A percentile compares a stretch with the other conserved stretches of the same genome.
Conservation (phyloP, 148 eudicot species). For the Polygonum aviculare region DNA sequence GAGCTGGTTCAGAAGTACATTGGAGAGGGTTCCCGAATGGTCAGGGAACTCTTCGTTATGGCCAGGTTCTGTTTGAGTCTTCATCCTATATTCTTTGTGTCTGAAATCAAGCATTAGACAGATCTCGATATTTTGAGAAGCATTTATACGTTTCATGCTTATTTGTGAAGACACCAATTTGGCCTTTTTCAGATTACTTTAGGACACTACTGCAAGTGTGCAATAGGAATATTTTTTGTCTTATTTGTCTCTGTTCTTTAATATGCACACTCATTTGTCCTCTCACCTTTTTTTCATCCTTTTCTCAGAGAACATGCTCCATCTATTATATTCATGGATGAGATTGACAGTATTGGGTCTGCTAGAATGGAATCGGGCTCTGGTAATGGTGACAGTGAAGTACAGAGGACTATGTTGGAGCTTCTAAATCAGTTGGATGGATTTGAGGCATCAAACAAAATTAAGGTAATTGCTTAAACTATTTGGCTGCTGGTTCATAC, state of each 20-base stretch:
- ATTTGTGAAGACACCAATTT: neutral
- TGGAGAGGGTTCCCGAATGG: constrained; percentile 86
- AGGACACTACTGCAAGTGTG: neutral
- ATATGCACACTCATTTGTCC: neutral
- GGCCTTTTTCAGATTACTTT: neutral
- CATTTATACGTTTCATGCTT: neutral
- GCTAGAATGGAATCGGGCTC: constrained; percentile 81
- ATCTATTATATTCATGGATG: constrained; percentile 85
- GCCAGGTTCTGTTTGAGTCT: constrained; percentile 47
- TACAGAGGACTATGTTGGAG: constrained; percentile 75
- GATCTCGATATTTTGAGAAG: neutral
- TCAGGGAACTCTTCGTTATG: constrained; percentile 79
- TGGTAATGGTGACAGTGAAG: constrained; percentile 87
- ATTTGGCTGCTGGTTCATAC: neutral
- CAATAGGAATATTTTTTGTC: neutral
- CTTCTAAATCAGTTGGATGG: constrained; percentile 80
- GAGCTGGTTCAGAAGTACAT: constrained; percentile 87
- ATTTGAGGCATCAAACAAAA: constrained; percentile 79
- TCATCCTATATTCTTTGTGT: neutral
- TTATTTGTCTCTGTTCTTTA: neutral
- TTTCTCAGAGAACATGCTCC: constrained; percentile 75
- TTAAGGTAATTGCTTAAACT: constrained; percentile 30
- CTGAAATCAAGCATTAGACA: neutral
- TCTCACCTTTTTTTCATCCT: neutral
- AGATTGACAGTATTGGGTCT: constrained; percentile 80